These are phyloP conservation scores for Melastoma malabathricum DNA, from an alignment of 345 rosid genomes.

Conservation along the genomic window DNA sequence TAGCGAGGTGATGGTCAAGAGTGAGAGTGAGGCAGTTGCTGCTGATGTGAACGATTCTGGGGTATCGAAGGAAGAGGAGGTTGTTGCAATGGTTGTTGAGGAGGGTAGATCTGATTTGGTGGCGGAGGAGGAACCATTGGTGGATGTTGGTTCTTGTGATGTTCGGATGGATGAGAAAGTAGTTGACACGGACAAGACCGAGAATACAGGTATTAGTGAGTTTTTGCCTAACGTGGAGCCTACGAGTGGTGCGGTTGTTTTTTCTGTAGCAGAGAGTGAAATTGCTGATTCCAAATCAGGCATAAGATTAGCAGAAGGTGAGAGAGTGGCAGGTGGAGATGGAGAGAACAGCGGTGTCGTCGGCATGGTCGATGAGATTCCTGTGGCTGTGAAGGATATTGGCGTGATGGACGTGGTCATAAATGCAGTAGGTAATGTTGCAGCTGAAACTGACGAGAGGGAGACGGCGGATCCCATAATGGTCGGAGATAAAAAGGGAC, in stretches of 20 bases:
- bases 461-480: neutral
- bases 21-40: neutral
- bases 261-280: no score
- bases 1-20: neutral
- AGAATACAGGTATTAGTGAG: neutral
- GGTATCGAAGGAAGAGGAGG: slow-evolving; percentile 1
- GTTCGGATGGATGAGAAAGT: slow-evolving; percentile 1
- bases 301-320: no score
- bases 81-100: neutral
- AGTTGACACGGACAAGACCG: neutral
- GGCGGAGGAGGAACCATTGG: slow-evolving; percentile 4
- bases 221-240: no score
- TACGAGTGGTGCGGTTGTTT: no score
- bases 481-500: slow-evolving; percentile 7
- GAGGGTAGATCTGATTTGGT: neutral
- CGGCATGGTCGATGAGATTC: slow-evolving; percentile 2
- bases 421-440: slow-evolving; percentile 1
- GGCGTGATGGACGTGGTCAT: slow-evolving; percentile 7
- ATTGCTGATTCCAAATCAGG: no score
- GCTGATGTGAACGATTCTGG: neutral
- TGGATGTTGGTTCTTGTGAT: neutral
- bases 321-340: no score
- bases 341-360: no score
- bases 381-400: slow-evolving; percentile 6
- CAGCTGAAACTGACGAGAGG: slow-evolving; percentile 4